Evolutionary conservation across 1,284 basidiomycete species (phyloP).

Genomic region (Apiotrichum porosum): DNA sequence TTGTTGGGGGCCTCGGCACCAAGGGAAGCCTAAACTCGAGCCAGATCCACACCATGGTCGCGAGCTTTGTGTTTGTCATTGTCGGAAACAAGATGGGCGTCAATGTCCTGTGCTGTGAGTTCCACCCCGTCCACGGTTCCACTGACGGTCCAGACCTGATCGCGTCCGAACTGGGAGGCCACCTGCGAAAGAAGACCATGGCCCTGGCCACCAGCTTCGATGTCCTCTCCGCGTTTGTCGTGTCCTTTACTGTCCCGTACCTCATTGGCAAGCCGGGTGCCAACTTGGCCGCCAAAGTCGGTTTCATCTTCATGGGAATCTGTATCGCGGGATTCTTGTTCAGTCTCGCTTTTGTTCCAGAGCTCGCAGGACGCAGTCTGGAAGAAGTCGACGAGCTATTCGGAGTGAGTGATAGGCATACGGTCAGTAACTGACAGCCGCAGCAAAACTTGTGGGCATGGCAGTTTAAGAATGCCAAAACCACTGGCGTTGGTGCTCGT

Average conservation of each 20-base stretch:
- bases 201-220: constrained; percentile 6
- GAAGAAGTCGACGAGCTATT: constrained; percentile 20
- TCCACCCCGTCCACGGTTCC: constrained; percentile 11
- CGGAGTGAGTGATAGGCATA: background rate
- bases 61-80: constrained; percentile 5
- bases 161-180: constrained; percentile 12
- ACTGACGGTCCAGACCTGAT: constrained; percentile 1
- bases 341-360: constrained; percentile 10
- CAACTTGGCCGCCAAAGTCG: constrained; percentile 6
- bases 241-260: constrained; percentile 14
- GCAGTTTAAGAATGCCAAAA: constrained; percentile 11
- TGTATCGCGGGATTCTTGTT: constrained; percentile 5
- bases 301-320: constrained; percentile 10
- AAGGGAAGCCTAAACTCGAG: background rate
- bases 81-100: constrained; percentile 7
- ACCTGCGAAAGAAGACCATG: constrained; percentile 10
- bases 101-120: constrained; percentile 4
- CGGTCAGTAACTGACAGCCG: background rate
- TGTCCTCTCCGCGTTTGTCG: constrained; percentile 12
- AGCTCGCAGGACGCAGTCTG: constrained; percentile 9
- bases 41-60: constrained; percentile 6
- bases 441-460: constrained; percentile 16
- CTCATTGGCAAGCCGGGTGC: constrained; percentile 2
- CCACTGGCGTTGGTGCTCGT: constrained; percentile 2
- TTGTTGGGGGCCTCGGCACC: constrained; percentile 13